These are phyloP conservation scores for Kwoniella dendrophila DNA, from an alignment of 768 basidiomycete genomes.

Conservation along the genomic window DNA sequence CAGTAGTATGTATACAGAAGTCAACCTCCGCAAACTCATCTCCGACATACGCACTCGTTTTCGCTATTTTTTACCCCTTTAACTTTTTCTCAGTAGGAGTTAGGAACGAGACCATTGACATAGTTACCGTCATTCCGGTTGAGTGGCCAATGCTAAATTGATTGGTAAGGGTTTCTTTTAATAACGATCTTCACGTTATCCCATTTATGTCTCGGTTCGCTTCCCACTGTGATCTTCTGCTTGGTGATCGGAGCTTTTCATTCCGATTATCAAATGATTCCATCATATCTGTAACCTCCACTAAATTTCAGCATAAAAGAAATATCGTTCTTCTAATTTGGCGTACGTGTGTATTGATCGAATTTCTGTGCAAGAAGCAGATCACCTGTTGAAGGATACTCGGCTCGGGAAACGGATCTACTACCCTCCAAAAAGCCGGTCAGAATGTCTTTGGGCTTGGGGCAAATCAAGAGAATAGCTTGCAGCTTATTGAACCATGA, in stretches of 20 bases:
- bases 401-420: conserved; percentile 6
- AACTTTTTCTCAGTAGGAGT: too few species aligned
- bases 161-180: not conserved
- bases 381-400: not conserved
- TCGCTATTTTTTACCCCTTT: too few species aligned
- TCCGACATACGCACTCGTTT: too few species aligned
- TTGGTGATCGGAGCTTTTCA: not conserved
- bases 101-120: too few species aligned
- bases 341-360: too few species aligned
- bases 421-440: not conserved
- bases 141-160: not conserved
- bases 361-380: too few species aligned
- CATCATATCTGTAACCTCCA: not conserved
- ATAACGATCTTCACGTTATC: not conserved
- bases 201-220: conserved; percentile 9
- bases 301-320: not conserved
- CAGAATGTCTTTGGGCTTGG: not conserved
- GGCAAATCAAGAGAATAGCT: too few species aligned
- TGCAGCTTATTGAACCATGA: too few species aligned
- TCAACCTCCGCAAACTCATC: too few species aligned
- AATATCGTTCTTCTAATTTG: not conserved
- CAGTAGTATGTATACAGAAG: too few species aligned
- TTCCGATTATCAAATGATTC: not conserved
- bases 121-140: conserved; percentile 2
- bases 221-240: too few species aligned